phyloP scores from a whole-genome alignment of 495 filamentous ascomycete species.

The Penicillium riverlandense region DNA sequence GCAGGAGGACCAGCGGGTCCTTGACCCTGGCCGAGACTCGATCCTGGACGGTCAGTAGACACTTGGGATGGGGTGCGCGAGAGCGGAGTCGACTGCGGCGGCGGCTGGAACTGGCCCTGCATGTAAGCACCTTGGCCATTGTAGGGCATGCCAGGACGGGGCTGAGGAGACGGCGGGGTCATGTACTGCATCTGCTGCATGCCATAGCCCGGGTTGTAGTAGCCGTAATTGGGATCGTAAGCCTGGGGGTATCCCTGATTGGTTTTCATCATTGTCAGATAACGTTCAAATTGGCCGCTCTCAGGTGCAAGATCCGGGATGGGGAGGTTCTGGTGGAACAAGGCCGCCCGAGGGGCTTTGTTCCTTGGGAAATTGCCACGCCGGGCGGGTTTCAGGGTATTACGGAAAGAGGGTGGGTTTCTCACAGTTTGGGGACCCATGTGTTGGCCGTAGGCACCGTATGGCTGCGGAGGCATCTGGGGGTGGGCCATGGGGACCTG shows the following conservation, averaged over 20 bases:
- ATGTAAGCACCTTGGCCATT: conserved; percentile 38
- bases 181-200: conserved; percentile 45
- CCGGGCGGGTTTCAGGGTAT: conserved; percentile 11
- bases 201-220: conserved; percentile 35
- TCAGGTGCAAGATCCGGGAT: conserved; percentile 57
- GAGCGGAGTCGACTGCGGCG: conserved; percentile 57
- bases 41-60: conserved; percentile 68
- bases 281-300: conserved; percentile 62
- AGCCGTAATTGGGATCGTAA: conserved; percentile 44
- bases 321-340: conserved; percentile 7
- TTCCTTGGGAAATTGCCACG: conserved; percentile 15
- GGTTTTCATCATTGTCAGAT: conserved; percentile 63
- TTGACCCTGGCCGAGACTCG: conserved; percentile 65
- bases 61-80: conserved; percentile 79
- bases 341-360: conserved; percentile 10
- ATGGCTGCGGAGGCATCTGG: conserved; percentile 49
- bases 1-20: conserved; percentile 52
- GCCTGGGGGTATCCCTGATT: conserved; percentile 37
- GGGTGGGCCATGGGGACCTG: conserved; percentile 49
- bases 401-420: conserved; percentile 29
- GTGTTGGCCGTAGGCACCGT: conserved; percentile 50
- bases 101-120: conserved; percentile 46
- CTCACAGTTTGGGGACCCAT: conserved; percentile 64
- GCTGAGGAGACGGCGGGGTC: conserved; percentile 43
- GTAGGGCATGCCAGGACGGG: conserved; percentile 46